A percentile compares a stretch with the other conserved stretches of the same genome.
phyloP scores from a whole-genome alignment of 768 basidiomycete genomes.

The Lyophyllum shimeji region DNA sequence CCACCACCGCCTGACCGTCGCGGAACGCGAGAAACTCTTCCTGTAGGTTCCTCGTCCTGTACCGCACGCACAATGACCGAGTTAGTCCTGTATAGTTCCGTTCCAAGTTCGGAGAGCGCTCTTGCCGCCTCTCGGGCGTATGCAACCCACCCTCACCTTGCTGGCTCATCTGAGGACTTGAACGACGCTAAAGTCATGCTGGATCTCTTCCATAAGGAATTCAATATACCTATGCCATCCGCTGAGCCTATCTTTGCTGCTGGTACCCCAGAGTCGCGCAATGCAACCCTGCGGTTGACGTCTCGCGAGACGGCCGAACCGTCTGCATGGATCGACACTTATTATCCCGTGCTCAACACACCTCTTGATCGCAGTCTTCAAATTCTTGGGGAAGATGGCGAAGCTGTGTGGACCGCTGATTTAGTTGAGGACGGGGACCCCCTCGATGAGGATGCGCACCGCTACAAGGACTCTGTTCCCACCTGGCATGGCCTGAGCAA shows the following conservation, averaged over 20 bases:
- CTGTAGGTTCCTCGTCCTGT: slow-evolving; percentile 15
- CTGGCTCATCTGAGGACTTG: slow-evolving; percentile 61
- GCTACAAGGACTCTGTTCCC: slow-evolving; percentile 65
- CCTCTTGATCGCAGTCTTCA: slow-evolving; percentile 68
- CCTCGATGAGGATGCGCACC: slow-evolving; percentile 69
- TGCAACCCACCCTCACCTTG: slow-evolving; percentile 71
- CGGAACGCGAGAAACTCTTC: slow-evolving; percentile 20
- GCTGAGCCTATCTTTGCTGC: slow-evolving; percentile 66
- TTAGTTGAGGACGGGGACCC: slow-evolving; percentile 70
- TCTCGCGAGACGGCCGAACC: slow-evolving; percentile 44
- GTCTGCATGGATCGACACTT: slow-evolving; percentile 80
- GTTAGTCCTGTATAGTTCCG: slow-evolving; percentile 33
- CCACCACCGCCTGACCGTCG: slow-evolving; percentile 6
- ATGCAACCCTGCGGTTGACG: slow-evolving; percentile 60
- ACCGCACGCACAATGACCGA: background rate
- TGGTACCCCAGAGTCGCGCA: slow-evolving; percentile 64
- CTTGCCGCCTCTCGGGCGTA: slow-evolving; percentile 54
- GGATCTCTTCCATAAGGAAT: slow-evolving; percentile 62
- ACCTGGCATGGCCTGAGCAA: slow-evolving; percentile 87
- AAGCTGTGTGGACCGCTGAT: slow-evolving; percentile 64
- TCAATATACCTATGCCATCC: slow-evolving; percentile 46
- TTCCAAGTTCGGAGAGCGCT: slow-evolving; percentile 60
- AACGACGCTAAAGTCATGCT: slow-evolving; percentile 68
- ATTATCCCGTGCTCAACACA: slow-evolving; percentile 87
- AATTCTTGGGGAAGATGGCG: slow-evolving; percentile 58